These are phyloP conservation scores for Mycena chlorophos DNA, from an alignment of 768 basidiomycete species.

Conservation along the genomic window DNA sequence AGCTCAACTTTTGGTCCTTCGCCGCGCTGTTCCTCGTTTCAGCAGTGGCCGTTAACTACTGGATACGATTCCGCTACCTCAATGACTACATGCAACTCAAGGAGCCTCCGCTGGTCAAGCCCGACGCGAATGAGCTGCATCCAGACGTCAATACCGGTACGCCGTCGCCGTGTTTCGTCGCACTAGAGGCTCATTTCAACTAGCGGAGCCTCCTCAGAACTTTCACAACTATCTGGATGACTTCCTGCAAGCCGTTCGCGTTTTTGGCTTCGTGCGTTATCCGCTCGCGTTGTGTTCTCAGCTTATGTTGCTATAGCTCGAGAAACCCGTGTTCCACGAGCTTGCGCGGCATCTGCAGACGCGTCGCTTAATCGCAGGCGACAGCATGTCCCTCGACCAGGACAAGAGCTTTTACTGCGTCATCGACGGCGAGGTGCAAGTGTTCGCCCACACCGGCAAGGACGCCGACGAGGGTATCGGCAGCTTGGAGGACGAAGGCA, in stretches of 20 bases:
- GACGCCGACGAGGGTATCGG: constrained; percentile 48
- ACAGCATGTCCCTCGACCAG: constrained; percentile 86
- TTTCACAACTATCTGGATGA: constrained; percentile 98
- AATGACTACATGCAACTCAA: constrained; percentile 75
- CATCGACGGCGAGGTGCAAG: constrained; percentile 95
- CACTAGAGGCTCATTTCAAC: constrained; percentile 6
- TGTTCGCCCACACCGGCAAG: constrained; percentile 75
- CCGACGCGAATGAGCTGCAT: constrained; percentile 84
- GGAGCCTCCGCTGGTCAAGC: constrained; percentile 79
- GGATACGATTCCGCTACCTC: constrained; percentile 80
- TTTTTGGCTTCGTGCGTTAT: constrained; percentile 84
- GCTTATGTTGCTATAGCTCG: constrained; percentile 43
- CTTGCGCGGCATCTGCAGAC: constrained; percentile 95
- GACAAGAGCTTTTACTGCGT: constrained; percentile 98
- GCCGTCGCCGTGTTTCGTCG: not conserved
- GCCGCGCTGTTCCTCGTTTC: constrained; percentile 72
- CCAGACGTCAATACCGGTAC: constrained; percentile 81
- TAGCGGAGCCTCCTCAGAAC: constrained; percentile 58
- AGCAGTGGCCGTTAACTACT: constrained; percentile 71
- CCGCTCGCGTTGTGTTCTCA: not conserved
- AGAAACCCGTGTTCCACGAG: constrained; percentile 98
- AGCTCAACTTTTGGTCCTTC: constrained; percentile 88
- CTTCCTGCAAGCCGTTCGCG: constrained; percentile 92
- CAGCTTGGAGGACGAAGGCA: constrained; percentile 79
- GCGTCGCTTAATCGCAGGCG: constrained; percentile 90